phyloP scores from a whole-genome alignment of 2,329 filamentous ascomycete species.

The Ceratocystiopsis minuta region DNA sequence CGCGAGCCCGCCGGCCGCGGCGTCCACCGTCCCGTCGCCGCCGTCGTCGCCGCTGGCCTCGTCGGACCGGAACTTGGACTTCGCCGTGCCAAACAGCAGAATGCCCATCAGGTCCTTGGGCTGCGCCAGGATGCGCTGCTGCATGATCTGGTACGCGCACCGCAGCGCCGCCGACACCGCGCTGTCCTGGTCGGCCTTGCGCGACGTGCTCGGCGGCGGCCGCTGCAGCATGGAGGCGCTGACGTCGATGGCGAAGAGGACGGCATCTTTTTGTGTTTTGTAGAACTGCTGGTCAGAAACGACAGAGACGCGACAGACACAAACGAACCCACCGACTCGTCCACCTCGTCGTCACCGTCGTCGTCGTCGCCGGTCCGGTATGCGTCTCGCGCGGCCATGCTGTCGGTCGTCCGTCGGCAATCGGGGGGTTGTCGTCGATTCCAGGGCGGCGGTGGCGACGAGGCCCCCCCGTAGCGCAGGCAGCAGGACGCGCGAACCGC shows the following conservation, averaged over 20 bases:
- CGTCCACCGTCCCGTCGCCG: slow-evolving; percentile 22
- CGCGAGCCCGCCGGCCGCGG: slow-evolving; percentile 6
- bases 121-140: slow-evolving; percentile 93
- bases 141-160: slow-evolving; percentile 88
- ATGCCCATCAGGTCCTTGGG: slow-evolving; percentile 97
- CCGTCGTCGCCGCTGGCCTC: background rate
- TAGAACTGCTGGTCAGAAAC: slow-evolving; percentile 42
- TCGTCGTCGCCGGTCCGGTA: slow-evolving; percentile 37
- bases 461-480: too few species aligned
- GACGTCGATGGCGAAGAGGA: slow-evolving; percentile 89
- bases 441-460: too few species aligned
- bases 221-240: slow-evolving; percentile 68
- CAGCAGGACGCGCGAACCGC: too few species aligned
- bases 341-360: slow-evolving; percentile 45
- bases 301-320: background rate
- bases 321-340: slow-evolving; percentile 13
- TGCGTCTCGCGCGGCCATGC: slow-evolving; percentile 17
- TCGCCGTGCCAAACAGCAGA: slow-evolving; percentile 73
- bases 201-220: slow-evolving; percentile 51
- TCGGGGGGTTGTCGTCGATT: background rate
- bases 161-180: slow-evolving; percentile 72
- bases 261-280: slow-evolving; percentile 87
- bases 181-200: slow-evolving; percentile 62
- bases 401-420: too few species aligned
- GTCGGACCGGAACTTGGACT: slow-evolving; percentile 51